Evolutionary conservation across 495 filamentous ascomycete genomes (phyloP).

Genomic region (Daldinia childiae): DNA sequence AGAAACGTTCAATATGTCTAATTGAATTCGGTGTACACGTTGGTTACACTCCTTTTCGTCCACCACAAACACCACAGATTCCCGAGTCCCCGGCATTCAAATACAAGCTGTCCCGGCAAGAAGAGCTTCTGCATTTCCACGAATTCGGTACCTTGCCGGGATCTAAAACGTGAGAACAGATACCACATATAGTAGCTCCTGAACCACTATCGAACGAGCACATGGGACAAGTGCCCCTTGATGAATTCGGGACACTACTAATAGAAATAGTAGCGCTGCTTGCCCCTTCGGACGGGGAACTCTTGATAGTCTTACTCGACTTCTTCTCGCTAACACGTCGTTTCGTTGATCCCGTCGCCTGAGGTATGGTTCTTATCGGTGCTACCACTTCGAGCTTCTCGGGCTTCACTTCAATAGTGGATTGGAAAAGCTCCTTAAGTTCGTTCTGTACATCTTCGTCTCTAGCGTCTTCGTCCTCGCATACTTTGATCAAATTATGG

Average conservation of each 20-base stretch:
- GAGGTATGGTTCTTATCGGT: neutral
- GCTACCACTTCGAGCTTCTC: constrained; percentile 11
- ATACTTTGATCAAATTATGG: constrained; percentile 71
- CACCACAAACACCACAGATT: constrained; percentile 73
- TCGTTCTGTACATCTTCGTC: constrained; percentile 68
- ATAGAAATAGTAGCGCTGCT: constrained; percentile 21
- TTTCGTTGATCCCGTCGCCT: constrained; percentile 4
- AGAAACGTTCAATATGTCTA: neutral
- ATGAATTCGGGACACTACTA: constrained; percentile 11
- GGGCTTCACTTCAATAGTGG: constrained; percentile 42
- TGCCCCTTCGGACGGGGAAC: neutral
- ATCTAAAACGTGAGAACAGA: constrained; percentile 73
- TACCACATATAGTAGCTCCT: constrained; percentile 62
- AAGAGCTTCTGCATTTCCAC: constrained; percentile 68
- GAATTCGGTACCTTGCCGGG: constrained; percentile 55
- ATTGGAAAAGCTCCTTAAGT: constrained; percentile 63
- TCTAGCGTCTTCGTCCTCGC: constrained; percentile 72
- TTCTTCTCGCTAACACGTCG: neutral
- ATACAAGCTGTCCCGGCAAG: constrained; percentile 64
- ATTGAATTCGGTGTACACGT: neutral
- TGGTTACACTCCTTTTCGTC: constrained; percentile 40
- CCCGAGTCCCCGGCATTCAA: constrained; percentile 71
- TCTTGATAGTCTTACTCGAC: constrained; percentile 10
- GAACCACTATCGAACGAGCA: constrained; percentile 70
- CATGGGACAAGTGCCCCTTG: constrained; percentile 58